Evolutionary conservation across 495 filamentous ascomycete genomes (phyloP), one percentile per base, ranked within the genome.

Genomic region (Penicillium mononematosum): DNA sequence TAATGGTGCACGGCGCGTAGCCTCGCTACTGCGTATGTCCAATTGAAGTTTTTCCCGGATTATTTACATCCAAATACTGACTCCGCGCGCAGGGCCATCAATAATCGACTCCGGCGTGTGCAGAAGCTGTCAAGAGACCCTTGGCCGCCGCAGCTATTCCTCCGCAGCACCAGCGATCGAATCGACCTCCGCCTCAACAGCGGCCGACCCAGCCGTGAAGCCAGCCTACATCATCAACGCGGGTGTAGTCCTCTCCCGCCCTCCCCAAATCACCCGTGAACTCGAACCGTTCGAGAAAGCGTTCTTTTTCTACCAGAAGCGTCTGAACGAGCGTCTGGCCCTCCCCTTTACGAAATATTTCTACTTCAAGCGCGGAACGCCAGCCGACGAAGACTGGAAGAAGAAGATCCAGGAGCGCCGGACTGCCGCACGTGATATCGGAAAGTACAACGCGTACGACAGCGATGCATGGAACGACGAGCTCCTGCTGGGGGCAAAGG

Each of bases 241-340:
- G 57, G 85, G 86, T 51, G 78, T 96, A 53, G 84, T 97, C 57
- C 88, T 99, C 56, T 91, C 91, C 27, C 89, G 94, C 32, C 85
- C 95, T 6, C 94, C 94, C 9, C 75, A 91, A 48, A 79, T 99
- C 60, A 98, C 95, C 50, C 88, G 88, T 58, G 79, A 87, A 49
- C 87, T 91, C 17, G 87, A 86, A 32, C 80, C 88, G 12, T 98
- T 99, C 72, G 94, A 99, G 73, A 87, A 90, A 70, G 79, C 92
- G 50, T 97, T 83, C 77, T 94, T 86, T 78, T 90, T 98, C 71
- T 99, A 99, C 78, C 94, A 99, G 75, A 90, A 90, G 58, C 91
- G 94, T 12, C 81, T 99, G 51, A 96, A 99, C 73, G 94, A 99
- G 77, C 91, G 94, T 11, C 79, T 96, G 31, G 84, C 85, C 11